Conservation (phyloP, 2,329 filamentous ascomycete genomes). For the Phoma herbarum region DNA sequence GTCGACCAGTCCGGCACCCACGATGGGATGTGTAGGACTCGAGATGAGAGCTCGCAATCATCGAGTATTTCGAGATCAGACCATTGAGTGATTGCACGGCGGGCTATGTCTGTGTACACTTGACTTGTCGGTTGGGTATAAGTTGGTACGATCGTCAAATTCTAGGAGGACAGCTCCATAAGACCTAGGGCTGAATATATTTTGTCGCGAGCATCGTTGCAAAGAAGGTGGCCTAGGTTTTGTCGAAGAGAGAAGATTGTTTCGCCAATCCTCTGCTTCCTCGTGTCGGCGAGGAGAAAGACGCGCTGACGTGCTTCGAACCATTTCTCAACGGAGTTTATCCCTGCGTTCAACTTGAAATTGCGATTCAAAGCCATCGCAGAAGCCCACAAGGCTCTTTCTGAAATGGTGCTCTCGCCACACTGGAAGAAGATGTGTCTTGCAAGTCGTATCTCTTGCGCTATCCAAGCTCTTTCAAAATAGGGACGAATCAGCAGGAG, state of each 20-base stretch:
- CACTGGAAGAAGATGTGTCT: neutral
- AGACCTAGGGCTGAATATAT: neutral
- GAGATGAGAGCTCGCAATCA: neutral
- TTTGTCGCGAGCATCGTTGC: slow-evolving; percentile 1
- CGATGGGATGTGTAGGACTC: neutral
- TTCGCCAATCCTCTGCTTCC: neutral
- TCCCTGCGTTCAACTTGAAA: neutral
- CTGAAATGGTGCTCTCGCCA: neutral
- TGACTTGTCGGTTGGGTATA: neutral
- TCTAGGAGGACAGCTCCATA: neutral
- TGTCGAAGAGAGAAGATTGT: no score
- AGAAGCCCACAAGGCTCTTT: neutral
- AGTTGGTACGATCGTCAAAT: neutral
- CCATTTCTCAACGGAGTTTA: neutral
- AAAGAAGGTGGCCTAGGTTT: neutral
- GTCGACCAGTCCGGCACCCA: slow-evolving; percentile 5
- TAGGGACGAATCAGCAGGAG: neutral
- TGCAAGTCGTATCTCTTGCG: neutral
- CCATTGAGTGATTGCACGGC: neutral
- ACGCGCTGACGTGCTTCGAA: neutral
- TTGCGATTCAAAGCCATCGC: neutral
- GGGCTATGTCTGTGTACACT: neutral
- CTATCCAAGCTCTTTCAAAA: neutral
- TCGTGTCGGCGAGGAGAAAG: neutral
- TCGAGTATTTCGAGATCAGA: neutral